Evolutionary conservation across 2,329 filamentous ascomycete genomes (phyloP).

Genomic region (Acephala macrosclerotiorum): DNA sequence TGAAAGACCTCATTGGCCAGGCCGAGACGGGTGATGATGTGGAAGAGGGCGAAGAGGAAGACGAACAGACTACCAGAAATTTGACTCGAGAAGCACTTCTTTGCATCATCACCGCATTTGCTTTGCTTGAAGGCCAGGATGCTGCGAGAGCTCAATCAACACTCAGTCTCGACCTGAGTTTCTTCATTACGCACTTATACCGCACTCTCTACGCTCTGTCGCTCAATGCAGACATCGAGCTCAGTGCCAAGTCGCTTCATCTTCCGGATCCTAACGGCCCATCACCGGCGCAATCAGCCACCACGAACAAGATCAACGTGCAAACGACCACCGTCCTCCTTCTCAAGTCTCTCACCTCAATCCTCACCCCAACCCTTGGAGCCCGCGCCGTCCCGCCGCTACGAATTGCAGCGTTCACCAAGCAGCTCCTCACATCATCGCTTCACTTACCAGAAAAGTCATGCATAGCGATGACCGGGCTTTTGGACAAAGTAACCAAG

Average conservation of each 20-base stretch:
- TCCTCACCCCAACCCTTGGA: conserved; percentile 79
- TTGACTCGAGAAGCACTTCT: conserved; percentile 86
- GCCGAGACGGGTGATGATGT: conserved; percentile 64
- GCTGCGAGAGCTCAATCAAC: conserved; percentile 82
- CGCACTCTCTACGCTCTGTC: conserved; percentile 80
- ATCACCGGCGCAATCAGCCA: conserved; percentile 47
- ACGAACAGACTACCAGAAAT: conserved; percentile 69
- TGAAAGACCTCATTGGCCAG: conserved; percentile 89
- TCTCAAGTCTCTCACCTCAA: conserved; percentile 82
- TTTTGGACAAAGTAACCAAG: conserved; percentile 80
- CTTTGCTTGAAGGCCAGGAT: conserved; percentile 94
- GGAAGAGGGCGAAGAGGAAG: conserved; percentile 53
- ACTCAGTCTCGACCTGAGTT: conserved; percentile 89
- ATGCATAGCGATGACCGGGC: conserved; percentile 76
- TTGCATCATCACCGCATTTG: conserved; percentile 95
- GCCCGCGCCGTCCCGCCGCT: conserved; percentile 79
- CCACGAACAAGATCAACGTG: conserved; percentile 81
- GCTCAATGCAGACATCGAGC: conserved; percentile 85
- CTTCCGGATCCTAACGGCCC: conserved; percentile 69
- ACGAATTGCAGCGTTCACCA: conserved; percentile 89
- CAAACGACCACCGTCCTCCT: conserved; percentile 94
- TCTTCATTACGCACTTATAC: conserved; percentile 96
- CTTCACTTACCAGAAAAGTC: conserved; percentile 94
- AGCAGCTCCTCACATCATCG: conserved; percentile 83
- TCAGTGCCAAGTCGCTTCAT: conserved; percentile 75